Evolutionary conservation across 306 rosid genomes (phyloP).

Genomic region (Prunus armeniaca): DNA sequence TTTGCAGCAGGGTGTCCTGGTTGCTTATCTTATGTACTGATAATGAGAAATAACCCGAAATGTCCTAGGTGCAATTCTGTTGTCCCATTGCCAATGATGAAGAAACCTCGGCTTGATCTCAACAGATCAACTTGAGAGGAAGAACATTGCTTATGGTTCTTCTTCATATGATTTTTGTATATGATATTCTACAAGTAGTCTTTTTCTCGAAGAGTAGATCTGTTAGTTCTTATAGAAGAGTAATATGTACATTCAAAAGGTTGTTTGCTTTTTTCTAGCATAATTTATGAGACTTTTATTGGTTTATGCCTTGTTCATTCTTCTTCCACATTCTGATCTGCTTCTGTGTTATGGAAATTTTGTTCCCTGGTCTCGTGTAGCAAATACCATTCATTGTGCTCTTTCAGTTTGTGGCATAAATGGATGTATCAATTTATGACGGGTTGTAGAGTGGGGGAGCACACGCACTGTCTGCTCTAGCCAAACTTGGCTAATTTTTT

Average conservation of each 20-base stretch:
- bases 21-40: conserved; percentile 81
- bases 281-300: conserved; percentile 31
- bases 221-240: conserved; percentile 36
- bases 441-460: neutral
- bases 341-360: neutral
- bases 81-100: conserved; percentile 59
- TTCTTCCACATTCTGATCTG: neutral
- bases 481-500: no score
- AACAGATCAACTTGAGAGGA: conserved; percentile 62
- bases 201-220: conserved; percentile 29
- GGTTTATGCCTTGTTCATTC: neutral
- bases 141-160: conserved; percentile 6
- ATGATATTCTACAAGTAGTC: conserved; percentile 42
- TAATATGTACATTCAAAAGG: conserved; percentile 48
- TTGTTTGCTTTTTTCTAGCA: conserved; percentile 32
- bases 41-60: conserved; percentile 78
- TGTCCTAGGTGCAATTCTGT: conserved; percentile 85
- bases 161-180: conserved; percentile 46
- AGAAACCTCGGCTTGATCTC: conserved; percentile 92
- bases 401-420: no score
- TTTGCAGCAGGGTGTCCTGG: conserved; percentile 96
- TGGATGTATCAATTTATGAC: no score
- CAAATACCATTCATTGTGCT: neutral
- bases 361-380: neutral
- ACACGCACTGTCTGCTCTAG: neutral